A percentile compares a stretch with the other conserved stretches of the same genome.
Evolutionary conservation across 495 filamentous ascomycete species (phyloP).

Genomic region (Aspergillus saccharolyticus): DNA sequence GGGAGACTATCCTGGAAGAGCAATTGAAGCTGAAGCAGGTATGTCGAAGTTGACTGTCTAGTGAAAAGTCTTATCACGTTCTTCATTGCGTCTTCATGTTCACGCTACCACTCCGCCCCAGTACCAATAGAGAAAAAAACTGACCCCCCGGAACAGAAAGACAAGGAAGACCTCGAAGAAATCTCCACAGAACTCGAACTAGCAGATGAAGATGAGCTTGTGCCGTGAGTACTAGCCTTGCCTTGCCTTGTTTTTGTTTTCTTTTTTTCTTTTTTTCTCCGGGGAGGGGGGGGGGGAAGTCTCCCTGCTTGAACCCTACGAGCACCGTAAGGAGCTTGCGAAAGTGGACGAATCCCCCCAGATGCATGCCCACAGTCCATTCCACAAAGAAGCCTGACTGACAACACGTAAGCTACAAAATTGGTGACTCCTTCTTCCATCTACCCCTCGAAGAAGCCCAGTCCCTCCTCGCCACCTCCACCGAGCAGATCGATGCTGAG

Average conservation of each 20-base stretch:
- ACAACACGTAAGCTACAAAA: constrained; percentile 71
- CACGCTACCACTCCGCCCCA: not conserved
- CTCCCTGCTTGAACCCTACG: too few relatives aligned
- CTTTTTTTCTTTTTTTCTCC: too few relatives aligned
- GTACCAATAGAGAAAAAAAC: constrained; percentile 1
- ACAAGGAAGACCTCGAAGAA: constrained; percentile 96
- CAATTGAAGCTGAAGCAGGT: constrained; percentile 81
- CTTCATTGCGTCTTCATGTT: too few relatives aligned
- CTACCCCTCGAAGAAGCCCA: constrained; percentile 80
- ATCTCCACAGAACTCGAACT: constrained; percentile 86
- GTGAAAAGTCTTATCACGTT: too few relatives aligned
- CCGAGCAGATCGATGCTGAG: constrained; percentile 67
- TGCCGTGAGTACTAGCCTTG: constrained; percentile 81
- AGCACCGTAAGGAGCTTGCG: too few relatives aligned
- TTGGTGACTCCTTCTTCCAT: constrained; percentile 91
- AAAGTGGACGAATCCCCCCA: too few relatives aligned
- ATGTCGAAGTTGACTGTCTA: too few relatives aligned
- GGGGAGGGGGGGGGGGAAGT: too few relatives aligned
- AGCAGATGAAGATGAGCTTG: constrained; percentile 87
- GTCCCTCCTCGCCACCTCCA: constrained; percentile 67
- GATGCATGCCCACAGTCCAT: not conserved
- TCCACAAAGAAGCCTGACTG: not conserved
- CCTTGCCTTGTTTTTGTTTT: too few relatives aligned
- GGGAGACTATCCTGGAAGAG: constrained; percentile 70
- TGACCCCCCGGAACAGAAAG: constrained; percentile 64